Base-by-base conservation (phyloP, 345 rosid genomes). In the Physaria fendleri region DNA sequence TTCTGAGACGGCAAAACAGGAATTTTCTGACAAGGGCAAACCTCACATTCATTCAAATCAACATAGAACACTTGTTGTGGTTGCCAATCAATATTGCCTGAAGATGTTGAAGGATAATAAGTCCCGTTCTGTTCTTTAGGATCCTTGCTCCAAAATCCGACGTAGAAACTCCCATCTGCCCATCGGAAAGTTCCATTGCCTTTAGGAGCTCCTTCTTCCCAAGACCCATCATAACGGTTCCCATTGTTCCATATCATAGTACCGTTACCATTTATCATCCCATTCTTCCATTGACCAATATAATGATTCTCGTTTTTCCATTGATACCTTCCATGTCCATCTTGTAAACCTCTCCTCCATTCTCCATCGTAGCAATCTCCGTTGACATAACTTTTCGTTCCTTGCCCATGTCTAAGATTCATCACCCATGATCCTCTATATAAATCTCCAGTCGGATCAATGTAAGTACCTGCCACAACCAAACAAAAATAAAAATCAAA, bases 351-450 rank as follows among this genome's bases (percentile, higher is more conserved):
- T 2, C 86, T 68, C 4, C 87, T 69, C 99, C 99, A 93, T 33
- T 87, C 97, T 0, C 99, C 99, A 2, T 93, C 91, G 25, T 89
- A 86, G 51, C 66, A 71, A 69, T 93, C 99, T 8, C 99, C 95
- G 50, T 75, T 89, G 42, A 76, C 74, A 54, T 81, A 93, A 67
- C 72, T 77, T 17, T 81, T 74, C 3, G 74, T 78, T 3, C 99
- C n/a, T n/a, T n/a, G n/a, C n/a, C n/a, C n/a, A n/a, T n/a, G n/a
- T n/a, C n/a, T n/a, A n/a, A n/a, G n/a, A n/a, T n/a, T n/a, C n/a
- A n/a, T n/a, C n/a, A n/a, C n/a, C n/a, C n/a, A n/a, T n/a, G n/a
- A n/a, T n/a, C 99, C 99, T 65, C 65, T 78, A 28, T 86, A 93
- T 1, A 82, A 76, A 45, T 79, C 85, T 4, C 97, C 97, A 5